Evolutionary conservation across 495 filamentous ascomycete species (phyloP).

Genomic region (Penicillium verhagenii): DNA sequence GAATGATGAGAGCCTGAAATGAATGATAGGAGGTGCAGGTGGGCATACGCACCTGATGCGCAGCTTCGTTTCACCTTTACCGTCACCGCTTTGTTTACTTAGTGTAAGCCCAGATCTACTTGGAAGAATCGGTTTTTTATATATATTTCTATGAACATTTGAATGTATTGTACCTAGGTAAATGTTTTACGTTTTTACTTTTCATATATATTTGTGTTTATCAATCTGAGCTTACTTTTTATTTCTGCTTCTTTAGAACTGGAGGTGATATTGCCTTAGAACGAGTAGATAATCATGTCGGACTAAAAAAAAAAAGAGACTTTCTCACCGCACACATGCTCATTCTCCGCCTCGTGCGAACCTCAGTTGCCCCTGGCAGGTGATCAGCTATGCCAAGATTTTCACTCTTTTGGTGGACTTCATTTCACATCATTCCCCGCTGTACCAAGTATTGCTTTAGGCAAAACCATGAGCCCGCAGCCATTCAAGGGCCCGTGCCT

Average conservation of each 20-base stretch:
- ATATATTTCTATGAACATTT: neutral
- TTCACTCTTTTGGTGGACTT: neutral
- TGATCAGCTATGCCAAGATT: neutral
- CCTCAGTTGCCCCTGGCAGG: slow-evolving; percentile 13
- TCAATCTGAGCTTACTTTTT: neutral
- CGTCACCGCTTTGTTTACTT: slow-evolving; percentile 1
- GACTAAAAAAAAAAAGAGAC: neutral
- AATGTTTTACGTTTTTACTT: neutral
- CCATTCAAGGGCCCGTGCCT: slow-evolving; percentile 67
- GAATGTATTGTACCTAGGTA: neutral
- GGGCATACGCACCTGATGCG: slow-evolving; percentile 31
- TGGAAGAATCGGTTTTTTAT: neutral
- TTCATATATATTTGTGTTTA: neutral
- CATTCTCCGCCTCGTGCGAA: slow-evolving; percentile 10
- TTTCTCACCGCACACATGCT: slow-evolving; percentile 6
- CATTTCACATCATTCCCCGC: neutral
- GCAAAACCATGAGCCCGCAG: slow-evolving; percentile 61
- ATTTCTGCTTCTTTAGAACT: neutral
- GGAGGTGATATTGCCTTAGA: no score
- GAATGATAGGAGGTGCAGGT: slow-evolving; percentile 39
- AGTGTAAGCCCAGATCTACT: neutral
- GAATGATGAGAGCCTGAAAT: slow-evolving; percentile 34
- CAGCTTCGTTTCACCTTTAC: slow-evolving; percentile 34
- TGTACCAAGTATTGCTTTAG: slow-evolving; percentile 16
- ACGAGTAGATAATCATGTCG: neutral